Percentiles rank a stretch among this genome's conserved stretches.
Evolutionary conservation across 495 filamentous ascomycete species (phyloP).

Genomic region (Annulohypoxylon nitens): DNA sequence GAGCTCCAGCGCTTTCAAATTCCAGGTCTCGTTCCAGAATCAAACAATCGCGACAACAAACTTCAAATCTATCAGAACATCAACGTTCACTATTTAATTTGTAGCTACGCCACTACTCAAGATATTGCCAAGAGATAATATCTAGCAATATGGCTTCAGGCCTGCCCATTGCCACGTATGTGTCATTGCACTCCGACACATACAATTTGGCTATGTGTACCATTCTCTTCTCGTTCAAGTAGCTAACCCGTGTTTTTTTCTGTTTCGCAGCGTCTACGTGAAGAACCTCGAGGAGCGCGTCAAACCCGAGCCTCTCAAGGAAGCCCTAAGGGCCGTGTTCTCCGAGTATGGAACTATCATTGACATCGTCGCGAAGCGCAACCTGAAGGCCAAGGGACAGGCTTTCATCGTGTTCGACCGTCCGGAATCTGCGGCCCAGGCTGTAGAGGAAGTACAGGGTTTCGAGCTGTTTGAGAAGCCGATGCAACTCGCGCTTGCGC

Average conservation of each 20-base stretch:
- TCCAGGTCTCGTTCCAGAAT: not conserved
- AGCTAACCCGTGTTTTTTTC: slow-evolving; percentile 41
- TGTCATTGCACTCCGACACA: slow-evolving; percentile 77
- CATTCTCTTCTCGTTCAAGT: slow-evolving; percentile 5
- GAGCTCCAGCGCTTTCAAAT: not conserved
- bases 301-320: slow-evolving; percentile 82
- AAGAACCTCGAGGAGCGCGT: slow-evolving; percentile 94
- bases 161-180: slow-evolving; percentile 69
- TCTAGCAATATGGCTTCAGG: slow-evolving; percentile 54
- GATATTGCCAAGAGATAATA: slow-evolving; percentile 3
- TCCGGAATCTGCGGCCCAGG: slow-evolving; percentile 77
- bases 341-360: slow-evolving; percentile 90
- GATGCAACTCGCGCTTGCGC: slow-evolving; percentile 88
- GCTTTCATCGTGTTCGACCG: slow-evolving; percentile 95
- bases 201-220: slow-evolving; percentile 51
- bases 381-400: slow-evolving; percentile 93
- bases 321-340: slow-evolving; percentile 83
- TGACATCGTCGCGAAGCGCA: slow-evolving; percentile 92
- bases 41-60: slow-evolving; percentile 13
- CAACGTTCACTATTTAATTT: not conserved
- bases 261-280: slow-evolving; percentile 71
- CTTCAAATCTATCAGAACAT: slow-evolving; percentile 9
- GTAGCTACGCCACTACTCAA: slow-evolving; percentile 12
- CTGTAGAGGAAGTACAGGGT: slow-evolving; percentile 90
- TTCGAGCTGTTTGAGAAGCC: slow-evolving; percentile 96